A percentile compares a stretch with the other conserved stretches of the same genome.
Evolutionary conservation across 371 early-diverging fungal genomes (phyloP).

Genomic region (Lichtheimia ornata): DNA sequence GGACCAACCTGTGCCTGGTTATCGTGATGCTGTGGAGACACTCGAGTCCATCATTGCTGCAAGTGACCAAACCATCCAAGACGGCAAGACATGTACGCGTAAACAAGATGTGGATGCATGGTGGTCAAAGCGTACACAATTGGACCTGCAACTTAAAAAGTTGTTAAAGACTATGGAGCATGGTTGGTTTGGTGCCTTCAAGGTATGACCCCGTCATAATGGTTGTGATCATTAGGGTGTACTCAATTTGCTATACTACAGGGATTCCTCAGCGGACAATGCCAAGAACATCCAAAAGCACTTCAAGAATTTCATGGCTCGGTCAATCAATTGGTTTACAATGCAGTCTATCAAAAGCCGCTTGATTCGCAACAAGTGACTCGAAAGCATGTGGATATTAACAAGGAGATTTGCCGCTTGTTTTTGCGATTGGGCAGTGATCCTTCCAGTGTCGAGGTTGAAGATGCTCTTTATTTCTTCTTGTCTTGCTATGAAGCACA

Average conservation of each 20-base stretch:
- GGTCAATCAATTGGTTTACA: slow-evolving; percentile 13
- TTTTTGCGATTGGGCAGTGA: slow-evolving; percentile 58
- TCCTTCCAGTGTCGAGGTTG: slow-evolving; percentile 51
- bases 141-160: slow-evolving; percentile 68
- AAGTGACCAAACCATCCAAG: slow-evolving; percentile 57
- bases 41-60: slow-evolving; percentile 57
- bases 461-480: slow-evolving; percentile 73
- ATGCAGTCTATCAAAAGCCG: slow-evolving; percentile 17
- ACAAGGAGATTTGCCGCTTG: slow-evolving; percentile 55
- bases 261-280: slow-evolving; percentile 30
- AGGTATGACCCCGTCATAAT: slow-evolving; percentile 26
- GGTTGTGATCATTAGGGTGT: background rate
- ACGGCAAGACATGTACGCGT: slow-evolving; percentile 35
- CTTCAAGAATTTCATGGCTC: slow-evolving; percentile 25
- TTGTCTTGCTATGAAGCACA: slow-evolving; percentile 65
- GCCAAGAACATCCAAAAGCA: slow-evolving; percentile 19
- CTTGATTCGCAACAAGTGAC: background rate
- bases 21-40: slow-evolving; percentile 39
- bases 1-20: slow-evolving; percentile 37
- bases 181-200: slow-evolving; percentile 84
- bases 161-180: slow-evolving; percentile 67
- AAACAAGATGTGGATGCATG: slow-evolving; percentile 69
- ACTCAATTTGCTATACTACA: background rate
- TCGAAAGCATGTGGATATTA: slow-evolving; percentile 40
- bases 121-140: slow-evolving; percentile 72